A percentile compares a stretch with the other conserved stretches of the same genome.
Conservation (phyloP, 2,329 filamentous ascomycete genomes). For the Penicillium palitans region DNA sequence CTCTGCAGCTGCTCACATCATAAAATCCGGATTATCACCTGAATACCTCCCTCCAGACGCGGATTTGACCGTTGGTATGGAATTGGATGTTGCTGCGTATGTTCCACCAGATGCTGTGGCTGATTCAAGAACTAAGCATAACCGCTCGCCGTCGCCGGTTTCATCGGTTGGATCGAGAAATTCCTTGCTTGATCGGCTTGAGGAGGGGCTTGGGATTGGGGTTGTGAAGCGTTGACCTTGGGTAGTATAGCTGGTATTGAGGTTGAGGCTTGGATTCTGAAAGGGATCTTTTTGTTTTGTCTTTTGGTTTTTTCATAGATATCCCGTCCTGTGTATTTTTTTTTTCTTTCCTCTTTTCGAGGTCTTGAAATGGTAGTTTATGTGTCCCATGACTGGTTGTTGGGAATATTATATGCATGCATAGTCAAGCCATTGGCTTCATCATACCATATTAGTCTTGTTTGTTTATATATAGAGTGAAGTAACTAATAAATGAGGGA, state of each 20-base stretch:
- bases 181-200: slow-evolving; percentile 22
- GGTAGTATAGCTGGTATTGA: not conserved
- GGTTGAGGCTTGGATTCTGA: not conserved
- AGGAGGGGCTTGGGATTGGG: slow-evolving; percentile 25
- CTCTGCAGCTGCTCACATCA: not conserved
- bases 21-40: not conserved
- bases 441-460: not conserved
- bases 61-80: not conserved
- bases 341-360: too few relatives aligned
- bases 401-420: not conserved
- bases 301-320: not conserved
- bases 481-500: not conserved
- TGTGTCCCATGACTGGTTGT: not conserved
- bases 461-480: not conserved
- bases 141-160: slow-evolving; percentile 12
- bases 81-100: not conserved
- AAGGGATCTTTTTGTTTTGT: not conserved
- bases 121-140: not conserved
- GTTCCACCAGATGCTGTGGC: not conserved
- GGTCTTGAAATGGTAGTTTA: not conserved
- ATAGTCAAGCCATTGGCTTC: not conserved
- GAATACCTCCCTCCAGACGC: not conserved
- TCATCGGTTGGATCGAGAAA: slow-evolving; percentile 16
- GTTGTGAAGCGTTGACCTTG: slow-evolving; percentile 7
- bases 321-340: not conserved